phyloP scores from a whole-genome alignment of 2,329 filamentous ascomycete genomes.

The Trichoderma pleuroti region DNA sequence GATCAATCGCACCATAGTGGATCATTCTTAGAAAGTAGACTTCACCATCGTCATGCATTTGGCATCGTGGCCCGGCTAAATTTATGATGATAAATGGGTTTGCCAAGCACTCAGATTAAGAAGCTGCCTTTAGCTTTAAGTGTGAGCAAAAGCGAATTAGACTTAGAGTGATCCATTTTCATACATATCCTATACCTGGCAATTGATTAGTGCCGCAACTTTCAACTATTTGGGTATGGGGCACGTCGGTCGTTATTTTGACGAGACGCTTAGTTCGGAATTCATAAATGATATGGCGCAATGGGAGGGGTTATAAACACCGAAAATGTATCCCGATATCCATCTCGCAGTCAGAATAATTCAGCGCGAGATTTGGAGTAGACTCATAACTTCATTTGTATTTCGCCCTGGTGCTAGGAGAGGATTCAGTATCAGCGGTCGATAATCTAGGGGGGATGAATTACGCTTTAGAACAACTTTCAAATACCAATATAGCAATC shows the following conservation, averaged over 20 bases:
- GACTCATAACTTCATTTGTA: background rate
- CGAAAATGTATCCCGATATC: background rate
- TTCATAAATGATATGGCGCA: background rate
- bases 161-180: background rate
- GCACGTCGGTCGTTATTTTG: background rate
- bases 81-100: background rate
- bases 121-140: background rate
- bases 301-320: background rate
- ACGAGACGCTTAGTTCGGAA: background rate
- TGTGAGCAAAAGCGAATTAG: background rate
- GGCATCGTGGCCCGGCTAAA: background rate
- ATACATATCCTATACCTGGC: background rate
- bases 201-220: background rate
- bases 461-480: background rate
- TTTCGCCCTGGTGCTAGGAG: background rate
- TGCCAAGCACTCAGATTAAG: background rate
- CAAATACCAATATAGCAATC: background rate
- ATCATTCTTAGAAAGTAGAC: constrained; percentile 9
- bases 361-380: background rate
- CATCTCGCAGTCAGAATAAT: background rate
- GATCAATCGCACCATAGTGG: constrained; percentile 5
- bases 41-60: background rate
- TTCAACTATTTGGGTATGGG: background rate
- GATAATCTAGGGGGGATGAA: background rate
- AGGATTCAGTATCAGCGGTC: background rate